Evolutionary conservation across 164 flowering plant genomes (phyloP).

Genomic region (Amborella trichopoda): DNA sequence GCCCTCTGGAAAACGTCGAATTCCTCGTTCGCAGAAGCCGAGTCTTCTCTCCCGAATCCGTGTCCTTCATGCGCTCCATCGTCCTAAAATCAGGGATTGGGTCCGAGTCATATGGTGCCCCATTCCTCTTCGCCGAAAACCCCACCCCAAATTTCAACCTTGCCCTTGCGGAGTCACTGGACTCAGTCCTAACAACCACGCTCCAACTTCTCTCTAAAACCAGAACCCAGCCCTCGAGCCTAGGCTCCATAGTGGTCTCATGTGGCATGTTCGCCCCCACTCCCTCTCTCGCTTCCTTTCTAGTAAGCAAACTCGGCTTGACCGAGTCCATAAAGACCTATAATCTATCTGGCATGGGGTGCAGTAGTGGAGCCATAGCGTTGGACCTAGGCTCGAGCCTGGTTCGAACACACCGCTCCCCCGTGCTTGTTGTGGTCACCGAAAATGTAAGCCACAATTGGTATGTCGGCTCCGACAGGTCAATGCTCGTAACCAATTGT

Average conservation of each 20-base stretch:
- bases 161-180: slow-evolving; percentile 35
- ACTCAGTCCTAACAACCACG: slow-evolving; percentile 33
- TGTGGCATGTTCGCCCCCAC: slow-evolving; percentile 33
- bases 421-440: slow-evolving; percentile 37
- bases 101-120: slow-evolving; percentile 46
- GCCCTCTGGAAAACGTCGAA: slow-evolving; percentile 17
- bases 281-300: slow-evolving; percentile 35
- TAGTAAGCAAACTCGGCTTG: slow-evolving; percentile 33
- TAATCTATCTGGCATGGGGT: slow-evolving; percentile 55
- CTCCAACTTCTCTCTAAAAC: slow-evolving; percentile 26
- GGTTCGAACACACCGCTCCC: slow-evolving; percentile 10
- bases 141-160: slow-evolving; percentile 16
- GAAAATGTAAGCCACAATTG: slow-evolving; percentile 48
- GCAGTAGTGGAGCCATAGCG: slow-evolving; percentile 38
- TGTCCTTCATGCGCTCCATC: slow-evolving; percentile 40
- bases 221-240: slow-evolving; percentile 10
- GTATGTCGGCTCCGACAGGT: slow-evolving; percentile 43
- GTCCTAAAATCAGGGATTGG: slow-evolving; percentile 46
- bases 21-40: slow-evolving; percentile 18
- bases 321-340: slow-evolving; percentile 28
- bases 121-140: slow-evolving; percentile 28
- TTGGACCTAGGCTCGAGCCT: slow-evolving; percentile 35
- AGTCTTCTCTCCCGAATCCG: slow-evolving; percentile 12
- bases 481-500: slow-evolving; percentile 52
- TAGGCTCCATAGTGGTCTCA: slow-evolving; percentile 31